Evolutionary conservation across 164 flowering plant genomes (phyloP), one percentile per base, ranked within the genome.

Genomic region (Annona squamosa): DNA sequence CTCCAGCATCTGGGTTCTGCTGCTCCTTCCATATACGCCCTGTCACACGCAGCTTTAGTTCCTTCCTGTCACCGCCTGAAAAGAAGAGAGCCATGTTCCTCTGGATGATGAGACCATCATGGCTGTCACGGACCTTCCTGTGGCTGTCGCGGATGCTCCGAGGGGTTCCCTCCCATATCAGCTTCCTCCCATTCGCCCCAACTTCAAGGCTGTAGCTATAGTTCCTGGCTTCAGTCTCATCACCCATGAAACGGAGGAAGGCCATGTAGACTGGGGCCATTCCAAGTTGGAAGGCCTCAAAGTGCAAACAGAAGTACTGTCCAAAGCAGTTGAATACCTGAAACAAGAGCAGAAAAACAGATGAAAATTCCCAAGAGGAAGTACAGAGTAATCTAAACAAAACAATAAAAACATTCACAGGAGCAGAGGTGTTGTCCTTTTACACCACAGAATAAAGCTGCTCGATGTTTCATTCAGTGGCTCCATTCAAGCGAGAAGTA

Each of bases 251-350:
- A 1, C 91, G 88, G 9, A 87, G 85, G 74, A 87, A 87, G 26
- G 88, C 90, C 90, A 86, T 87, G 80, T 84, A 87, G n/a, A 87
- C 89, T 26, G 89, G 89, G 46, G 91, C 89, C 84, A 84, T 82
- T 17, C 89, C 87, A 13, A 86, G 87, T 75, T 85, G 89, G 70
- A 87, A 87, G 16, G 89, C 89, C 68, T 87, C 91, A 73, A 87
- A 87, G 73, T 85, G 90, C 63, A 86, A 79, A 64, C 90, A 87
- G 74, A 87, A 87, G 73, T 87, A 84, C 56, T 84, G 85, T 1
- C 91, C 91, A 68, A 82, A 88, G 73, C 89, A 88, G 64, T 84
- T 71, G 78, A 88, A 88, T 44, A 88, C 87, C 90, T 87, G 79
- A 47, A 42, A 71, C 57, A 3, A 47, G 74, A 18, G 72, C 17